Evolutionary conservation across 345 rosid species (phyloP), one percentile per base, ranked within the genome.

Genomic region (Acer negundo): DNA sequence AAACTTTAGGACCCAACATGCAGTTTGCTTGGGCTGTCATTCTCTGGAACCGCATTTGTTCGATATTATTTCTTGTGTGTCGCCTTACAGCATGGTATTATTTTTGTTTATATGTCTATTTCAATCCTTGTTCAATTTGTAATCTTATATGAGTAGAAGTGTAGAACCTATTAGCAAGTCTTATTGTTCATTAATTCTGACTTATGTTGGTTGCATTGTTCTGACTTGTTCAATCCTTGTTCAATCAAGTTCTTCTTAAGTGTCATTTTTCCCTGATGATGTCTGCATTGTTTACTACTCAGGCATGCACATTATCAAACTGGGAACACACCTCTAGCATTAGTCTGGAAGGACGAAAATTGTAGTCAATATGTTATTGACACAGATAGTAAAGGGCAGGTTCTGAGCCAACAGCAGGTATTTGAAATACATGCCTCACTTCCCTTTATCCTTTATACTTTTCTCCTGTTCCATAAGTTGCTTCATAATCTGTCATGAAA

Each of bases 311-410:
- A 91, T 69, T 96, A 94, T 89, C 97, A 92, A 82, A 85, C 89
- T 38, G 99, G 98, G 65, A 94, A 86, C 80, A 94, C 99, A 51
- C 99, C 98, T 24, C 85, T 96, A n/a, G 93, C 90, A 59, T 84
- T 96, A 85, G 93, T 94, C 51, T 96, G 99, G 99, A 96, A 94
- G 82, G 99, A 96, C 78, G 95, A 88, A 79, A 88, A 84, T 40
- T 96, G 97, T 77, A 94, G 97, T 84, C 97, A 89, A 80, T 96
- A 90, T 85, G 97, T 94, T 77, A 90, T 96, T 44, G 99, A 96
- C 85, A 94, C 99, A 2, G 99, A 96, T 64, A 86, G 84, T 85
- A 89, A 91, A 78, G 99, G 99, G 51, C 84, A 92, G 78, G 80
- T 94, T 80, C 94, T 85, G 23, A 86, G 78, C 75, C 88, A 90